Percentiles rank a stretch among this genome's conserved stretches.
These are phyloP conservation scores for Arthrobotrys megalospora DNA, from an alignment of 2,329 filamentous ascomycete genomes.

Conservation along the genomic window DNA sequence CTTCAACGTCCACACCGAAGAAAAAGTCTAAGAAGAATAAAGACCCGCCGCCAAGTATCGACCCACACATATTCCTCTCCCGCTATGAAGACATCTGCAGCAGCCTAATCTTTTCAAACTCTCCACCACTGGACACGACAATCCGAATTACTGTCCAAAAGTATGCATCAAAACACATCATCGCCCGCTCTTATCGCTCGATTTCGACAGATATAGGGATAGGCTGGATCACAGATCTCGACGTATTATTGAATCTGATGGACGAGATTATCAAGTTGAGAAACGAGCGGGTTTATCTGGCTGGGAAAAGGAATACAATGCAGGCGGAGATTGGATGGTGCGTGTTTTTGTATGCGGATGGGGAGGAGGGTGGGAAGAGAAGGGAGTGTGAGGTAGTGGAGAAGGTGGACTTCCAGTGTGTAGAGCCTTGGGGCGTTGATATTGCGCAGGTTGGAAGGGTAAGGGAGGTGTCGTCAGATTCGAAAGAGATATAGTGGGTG, in stretches of 20 bases:
- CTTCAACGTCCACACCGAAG: neutral
- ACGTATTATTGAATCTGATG: slow-evolving; percentile 29
- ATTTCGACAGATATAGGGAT: slow-evolving; percentile 18
- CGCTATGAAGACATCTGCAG: slow-evolving; percentile 5
- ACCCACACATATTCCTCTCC: neutral
- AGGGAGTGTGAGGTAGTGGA: slow-evolving; percentile 33
- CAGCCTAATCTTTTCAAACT: slow-evolving; percentile 29
- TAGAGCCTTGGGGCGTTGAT: slow-evolving; percentile 27
- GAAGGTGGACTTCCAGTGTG: slow-evolving; percentile 37
- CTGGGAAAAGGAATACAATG: slow-evolving; percentile 29
- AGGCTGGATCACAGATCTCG: slow-evolving; percentile 34
- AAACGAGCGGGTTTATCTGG: slow-evolving; percentile 35
- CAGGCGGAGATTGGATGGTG: slow-evolving; percentile 42
- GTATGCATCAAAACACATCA: slow-evolving; percentile 33
- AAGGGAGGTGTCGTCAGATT: neutral
- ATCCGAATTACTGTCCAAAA: slow-evolving; percentile 44
- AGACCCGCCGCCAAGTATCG: neutral
- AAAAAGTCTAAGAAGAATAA: slow-evolving; percentile 16
- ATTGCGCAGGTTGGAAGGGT: slow-evolving; percentile 22
- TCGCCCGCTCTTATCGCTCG: slow-evolving; percentile 30
- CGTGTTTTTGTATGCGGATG: slow-evolving; percentile 25
- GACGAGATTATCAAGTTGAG: slow-evolving; percentile 29
- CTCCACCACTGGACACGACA: slow-evolving; percentile 14
- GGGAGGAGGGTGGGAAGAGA: neutral
- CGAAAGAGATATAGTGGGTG: neutral